These are phyloP conservation scores for Dactylellina haptotyla DNA, from an alignment of 2,329 filamentous ascomycete genomes.

Conservation along the genomic window DNA sequence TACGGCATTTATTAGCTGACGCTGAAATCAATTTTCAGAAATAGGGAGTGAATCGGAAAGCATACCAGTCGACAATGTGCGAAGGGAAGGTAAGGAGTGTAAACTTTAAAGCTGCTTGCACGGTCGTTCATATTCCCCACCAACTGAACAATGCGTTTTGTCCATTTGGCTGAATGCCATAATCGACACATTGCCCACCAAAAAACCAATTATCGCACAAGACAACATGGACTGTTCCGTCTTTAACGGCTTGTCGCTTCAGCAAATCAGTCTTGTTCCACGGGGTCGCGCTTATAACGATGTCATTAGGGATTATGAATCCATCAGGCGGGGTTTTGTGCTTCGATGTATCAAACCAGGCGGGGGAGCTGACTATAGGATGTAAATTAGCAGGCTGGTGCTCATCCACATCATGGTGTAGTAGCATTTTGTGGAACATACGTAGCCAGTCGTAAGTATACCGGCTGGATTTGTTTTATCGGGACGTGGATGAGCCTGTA, in stretches of 20 bases:
- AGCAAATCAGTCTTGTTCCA: background rate
- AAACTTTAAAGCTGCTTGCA: constrained; percentile 5
- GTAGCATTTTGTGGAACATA: no score
- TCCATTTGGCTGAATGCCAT: background rate
- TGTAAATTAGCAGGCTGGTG: background rate
- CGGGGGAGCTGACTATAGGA: constrained; percentile 4
- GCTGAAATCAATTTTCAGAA: no score
- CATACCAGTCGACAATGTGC: background rate
- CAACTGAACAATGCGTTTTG: background rate
- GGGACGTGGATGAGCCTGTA: no score
- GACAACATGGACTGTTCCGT: background rate
- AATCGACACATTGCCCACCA: background rate
- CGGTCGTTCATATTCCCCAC: background rate
- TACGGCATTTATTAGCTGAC: background rate
- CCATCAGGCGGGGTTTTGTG: constrained; percentile 5
- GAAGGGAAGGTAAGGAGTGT: background rate
- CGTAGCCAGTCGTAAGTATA: no score
- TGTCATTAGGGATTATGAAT: background rate
- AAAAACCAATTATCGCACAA: constrained; percentile 12
- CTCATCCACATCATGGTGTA: background rate
- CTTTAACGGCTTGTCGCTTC: background rate
- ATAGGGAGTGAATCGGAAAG: background rate
- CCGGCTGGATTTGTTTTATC: no score
- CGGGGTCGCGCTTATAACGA: background rate
- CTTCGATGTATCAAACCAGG: constrained; percentile 8